Evolutionary conservation across 208 protist genomes (phyloP).

Genomic region (Crithidia fasciculata): DNA sequence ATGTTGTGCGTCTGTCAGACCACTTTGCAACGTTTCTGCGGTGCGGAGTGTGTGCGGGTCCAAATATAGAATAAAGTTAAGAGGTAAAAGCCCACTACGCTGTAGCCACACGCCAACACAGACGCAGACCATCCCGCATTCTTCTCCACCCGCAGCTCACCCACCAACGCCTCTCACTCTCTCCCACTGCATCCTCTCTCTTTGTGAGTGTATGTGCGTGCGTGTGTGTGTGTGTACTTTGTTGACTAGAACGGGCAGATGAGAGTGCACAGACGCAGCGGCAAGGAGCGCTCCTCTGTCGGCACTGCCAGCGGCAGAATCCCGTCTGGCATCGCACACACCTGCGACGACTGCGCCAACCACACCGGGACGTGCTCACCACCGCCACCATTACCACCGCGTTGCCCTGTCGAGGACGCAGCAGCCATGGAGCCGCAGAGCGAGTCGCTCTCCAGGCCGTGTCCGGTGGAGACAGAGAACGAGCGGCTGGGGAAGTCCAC

Average conservation of each 20-base stretch:
- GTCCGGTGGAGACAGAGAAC: background rate
- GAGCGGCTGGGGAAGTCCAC: conserved; percentile 17
- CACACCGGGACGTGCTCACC: background rate
- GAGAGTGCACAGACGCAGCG: conserved; percentile 47
- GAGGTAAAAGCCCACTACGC: no score
- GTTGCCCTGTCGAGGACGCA: background rate
- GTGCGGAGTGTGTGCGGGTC: no score
- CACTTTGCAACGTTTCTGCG: no score
- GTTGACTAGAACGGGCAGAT: conserved; percentile 55
- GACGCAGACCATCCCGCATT: no score
- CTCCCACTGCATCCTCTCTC: no score
- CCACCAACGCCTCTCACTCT: no score
- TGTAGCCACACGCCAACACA: no score
- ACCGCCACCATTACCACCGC: background rate
- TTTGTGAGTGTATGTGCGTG: no score
- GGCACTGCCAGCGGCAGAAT: conserved; percentile 64
- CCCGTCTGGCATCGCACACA: conserved; percentile 46
- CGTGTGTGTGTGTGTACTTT: no score
- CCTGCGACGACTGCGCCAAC: conserved; percentile 3
- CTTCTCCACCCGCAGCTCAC: no score
- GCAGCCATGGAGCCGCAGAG: conserved; percentile 9
- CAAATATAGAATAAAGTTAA: no score
- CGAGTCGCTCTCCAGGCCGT: background rate
- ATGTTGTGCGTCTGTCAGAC: no score
- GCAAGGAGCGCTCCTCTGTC: conserved; percentile 46